Evolutionary conservation across 108 stramenopile species (phyloP), one percentile per base, ranked within the genome.

Genomic region (Nitzschia palea): DNA sequence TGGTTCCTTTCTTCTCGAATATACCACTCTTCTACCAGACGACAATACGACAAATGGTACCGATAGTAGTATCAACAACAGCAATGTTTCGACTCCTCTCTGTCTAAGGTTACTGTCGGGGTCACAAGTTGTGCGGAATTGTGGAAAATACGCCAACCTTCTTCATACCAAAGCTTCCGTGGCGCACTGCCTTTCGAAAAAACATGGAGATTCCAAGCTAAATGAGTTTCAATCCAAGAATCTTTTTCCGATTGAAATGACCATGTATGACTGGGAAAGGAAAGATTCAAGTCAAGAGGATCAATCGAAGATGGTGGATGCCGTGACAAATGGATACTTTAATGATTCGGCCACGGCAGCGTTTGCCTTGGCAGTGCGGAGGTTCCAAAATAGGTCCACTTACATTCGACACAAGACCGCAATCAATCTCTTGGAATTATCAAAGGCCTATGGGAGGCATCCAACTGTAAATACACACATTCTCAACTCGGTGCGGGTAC

Each of bases 201-300:
- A 48, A 18, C 4, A 48, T 20, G 47, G 47, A 48, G 22, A 18
- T 10, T 48, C 47, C 47, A 48, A 48, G 22, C 5, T 48, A 4
- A 4, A 48, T 12, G 15, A 10, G 47, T 48, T 48, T 20, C 8
- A 18, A 20, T 48, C 47, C 4, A 20, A 18, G 4, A 20, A 48
- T 48, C 47, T 48, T 48, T 4, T 48, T 12, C 47, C 47, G 47
- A 48, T 48, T 12, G 22, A 10, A 20, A 48, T 48, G n/a, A 48
- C 47, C 22, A 48, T 48, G 47, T 48, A 48, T 20, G 47, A 48
- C 47, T 48, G 47, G 47, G 47, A 48, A 48, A 48, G 8, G 15
- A 48, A 48, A 48, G 17, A n/a, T n/a, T n/a, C n/a, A n/a, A n/a
- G n/a, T n/a, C n/a, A n/a, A n/a, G n/a, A n/a, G n/a, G n/a, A n/a